phyloP scores from a whole-genome alignment of 345 rosid species.

The Boechera stricta region DNA sequence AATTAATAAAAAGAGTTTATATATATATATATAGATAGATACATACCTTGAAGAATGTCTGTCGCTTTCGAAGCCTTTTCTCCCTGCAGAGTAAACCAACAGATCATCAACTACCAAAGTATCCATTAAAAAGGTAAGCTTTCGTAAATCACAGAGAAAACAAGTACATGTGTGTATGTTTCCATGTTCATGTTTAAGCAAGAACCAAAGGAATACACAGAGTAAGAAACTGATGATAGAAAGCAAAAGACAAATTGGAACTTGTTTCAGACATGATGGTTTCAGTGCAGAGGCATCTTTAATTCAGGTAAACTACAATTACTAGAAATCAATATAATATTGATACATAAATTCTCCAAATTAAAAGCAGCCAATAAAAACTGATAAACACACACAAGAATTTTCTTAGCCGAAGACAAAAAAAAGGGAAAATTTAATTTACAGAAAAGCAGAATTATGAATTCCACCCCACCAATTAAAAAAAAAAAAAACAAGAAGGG shows the following conservation, averaged over 20 bases:
- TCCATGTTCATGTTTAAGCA: constrained; percentile 27
- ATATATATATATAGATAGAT: constrained; percentile 32
- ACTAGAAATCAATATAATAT: constrained; percentile 47
- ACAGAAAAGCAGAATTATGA: constrained; percentile 46
- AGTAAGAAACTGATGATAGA: constrained; percentile 30
- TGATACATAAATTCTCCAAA: constrained; percentile 20
- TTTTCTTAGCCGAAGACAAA: constrained; percentile 23
- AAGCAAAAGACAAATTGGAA: constrained; percentile 71
- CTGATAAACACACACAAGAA: constrained; percentile 46
- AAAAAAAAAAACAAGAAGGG: not conserved
- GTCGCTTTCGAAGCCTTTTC: constrained; percentile 86
- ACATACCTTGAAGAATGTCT: constrained; percentile 75
- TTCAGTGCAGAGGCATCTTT: constrained; percentile 49
- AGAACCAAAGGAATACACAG: constrained; percentile 32
- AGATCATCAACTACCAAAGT: constrained; percentile 37
- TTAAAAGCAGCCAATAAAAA: constrained; percentile 37
- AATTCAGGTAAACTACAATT: constrained; percentile 39
- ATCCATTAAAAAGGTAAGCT: constrained; percentile 29
- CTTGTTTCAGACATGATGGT: constrained; percentile 61
- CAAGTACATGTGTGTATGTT: not conserved
- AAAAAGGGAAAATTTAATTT: constrained; percentile 17
- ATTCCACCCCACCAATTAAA: constrained; percentile 36
- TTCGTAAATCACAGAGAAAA: not conserved
- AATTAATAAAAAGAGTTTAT: not conserved
- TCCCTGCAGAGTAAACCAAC: constrained; percentile 63